A percentile compares a stretch with the other conserved stretches of the same genome.
phyloP scores from a whole-genome alignment of 2,329 filamentous ascomycete species.

The Fusarium longipes region DNA sequence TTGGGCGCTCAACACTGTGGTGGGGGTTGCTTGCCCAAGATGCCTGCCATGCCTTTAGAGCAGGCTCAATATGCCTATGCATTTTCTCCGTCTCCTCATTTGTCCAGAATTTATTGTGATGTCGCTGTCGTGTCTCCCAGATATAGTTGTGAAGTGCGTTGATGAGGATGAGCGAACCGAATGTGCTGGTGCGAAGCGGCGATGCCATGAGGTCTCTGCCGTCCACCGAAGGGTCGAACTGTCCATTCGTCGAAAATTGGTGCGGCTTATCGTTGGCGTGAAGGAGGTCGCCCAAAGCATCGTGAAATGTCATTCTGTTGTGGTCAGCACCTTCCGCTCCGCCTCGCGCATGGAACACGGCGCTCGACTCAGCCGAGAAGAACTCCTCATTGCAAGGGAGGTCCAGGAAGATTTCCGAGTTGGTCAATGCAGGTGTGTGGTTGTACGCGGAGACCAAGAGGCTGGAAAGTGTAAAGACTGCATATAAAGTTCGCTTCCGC shows the following conservation, averaged over 20 bases:
- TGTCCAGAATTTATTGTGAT: slow-evolving; percentile 90
- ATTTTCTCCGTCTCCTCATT: slow-evolving; percentile 93
- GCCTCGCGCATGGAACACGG: slow-evolving; percentile 82
- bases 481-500: slow-evolving; percentile 90
- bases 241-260: slow-evolving; percentile 51
- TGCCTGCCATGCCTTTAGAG: slow-evolving; percentile 91
- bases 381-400: slow-evolving; percentile 94
- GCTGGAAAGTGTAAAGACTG: slow-evolving; percentile 91
- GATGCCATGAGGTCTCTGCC: slow-evolving; percentile 62
- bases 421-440: slow-evolving; percentile 88
- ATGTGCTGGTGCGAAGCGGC: slow-evolving; percentile 84
- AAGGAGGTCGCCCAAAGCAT: slow-evolving; percentile 82
- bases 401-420: slow-evolving; percentile 91
- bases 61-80: slow-evolving; percentile 94
- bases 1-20: slow-evolving; percentile 85
- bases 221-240: slow-evolving; percentile 33
- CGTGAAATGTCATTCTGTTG: slow-evolving; percentile 81
- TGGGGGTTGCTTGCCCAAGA: slow-evolving; percentile 90
- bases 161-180: slow-evolving; percentile 91
- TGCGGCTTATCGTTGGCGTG: slow-evolving; percentile 76
- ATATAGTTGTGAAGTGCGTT: slow-evolving; percentile 98
- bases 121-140: slow-evolving; percentile 93
- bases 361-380: slow-evolving; percentile 84
- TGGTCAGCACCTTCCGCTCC: slow-evolving; percentile 76
- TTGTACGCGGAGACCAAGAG: slow-evolving; percentile 93